Evolutionary conservation across 768 basidiomycete genomes (phyloP).

Genomic region (Pluteus cervinus): DNA sequence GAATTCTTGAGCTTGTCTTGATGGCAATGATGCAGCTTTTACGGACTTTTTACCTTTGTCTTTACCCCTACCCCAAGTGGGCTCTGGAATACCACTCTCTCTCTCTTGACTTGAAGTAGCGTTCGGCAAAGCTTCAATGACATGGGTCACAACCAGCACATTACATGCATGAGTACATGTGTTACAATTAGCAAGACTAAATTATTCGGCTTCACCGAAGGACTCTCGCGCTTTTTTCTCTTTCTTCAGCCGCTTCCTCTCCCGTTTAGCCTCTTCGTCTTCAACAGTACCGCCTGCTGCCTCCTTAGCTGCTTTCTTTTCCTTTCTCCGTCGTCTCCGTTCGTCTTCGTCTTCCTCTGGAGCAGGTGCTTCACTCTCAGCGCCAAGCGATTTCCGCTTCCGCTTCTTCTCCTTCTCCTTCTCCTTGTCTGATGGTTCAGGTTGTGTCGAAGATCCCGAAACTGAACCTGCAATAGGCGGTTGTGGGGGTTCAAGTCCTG

Average conservation of each 20-base stretch:
- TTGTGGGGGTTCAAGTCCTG: no score
- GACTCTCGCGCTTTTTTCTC: slow-evolving; percentile 56
- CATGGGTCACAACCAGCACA: no score
- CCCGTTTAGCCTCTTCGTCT: slow-evolving; percentile 55
- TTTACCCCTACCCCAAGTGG: no score
- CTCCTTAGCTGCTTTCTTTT: slow-evolving; percentile 42
- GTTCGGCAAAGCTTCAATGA: no score
- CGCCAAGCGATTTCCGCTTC: slow-evolving; percentile 67
- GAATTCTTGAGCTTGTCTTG: slow-evolving; percentile 11
- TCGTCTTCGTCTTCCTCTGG: slow-evolving; percentile 48
- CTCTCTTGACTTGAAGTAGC: slow-evolving; percentile 14
- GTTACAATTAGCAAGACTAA: no score
- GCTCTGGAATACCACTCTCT: slow-evolving; percentile 16
- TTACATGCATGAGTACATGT: no score
- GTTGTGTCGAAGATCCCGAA: background rate
- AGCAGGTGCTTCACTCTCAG: slow-evolving; percentile 29
- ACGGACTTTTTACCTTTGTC: no score
- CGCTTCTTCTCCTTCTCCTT: slow-evolving; percentile 71
- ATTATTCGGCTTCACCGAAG: slow-evolving; percentile 15
- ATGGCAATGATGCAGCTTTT: no score
- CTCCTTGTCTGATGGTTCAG: slow-evolving; percentile 28
- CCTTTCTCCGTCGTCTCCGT: slow-evolving; percentile 57
- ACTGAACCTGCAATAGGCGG: no score
- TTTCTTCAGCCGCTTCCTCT: slow-evolving; percentile 61
- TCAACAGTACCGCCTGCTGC: slow-evolving; percentile 38